Percentiles rank a stretch among this genome's conserved stretches.
Evolutionary conservation across 208 protist genomes (phyloP).

Genomic region (Acanthamoeba sp.): DNA sequence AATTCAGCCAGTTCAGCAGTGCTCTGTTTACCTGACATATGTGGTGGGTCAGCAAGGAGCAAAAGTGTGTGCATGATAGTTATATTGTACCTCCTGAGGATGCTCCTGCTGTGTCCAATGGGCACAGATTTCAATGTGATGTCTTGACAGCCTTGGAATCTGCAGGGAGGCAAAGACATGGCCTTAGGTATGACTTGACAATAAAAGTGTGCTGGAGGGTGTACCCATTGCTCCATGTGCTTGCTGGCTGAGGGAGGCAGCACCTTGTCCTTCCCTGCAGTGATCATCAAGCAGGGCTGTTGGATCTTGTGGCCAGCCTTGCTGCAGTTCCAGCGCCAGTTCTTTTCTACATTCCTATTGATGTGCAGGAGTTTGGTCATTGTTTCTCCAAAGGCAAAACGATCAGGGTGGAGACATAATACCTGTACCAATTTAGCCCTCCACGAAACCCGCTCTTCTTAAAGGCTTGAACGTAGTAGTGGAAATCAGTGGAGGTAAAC

Average conservation of each 20-base stretch:
- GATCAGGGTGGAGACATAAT: background rate
- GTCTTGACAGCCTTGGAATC: constrained; percentile 27
- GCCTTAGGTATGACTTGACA: background rate
- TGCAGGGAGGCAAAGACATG: background rate
- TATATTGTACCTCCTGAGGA: background rate
- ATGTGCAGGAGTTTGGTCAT: too few relatives aligned
- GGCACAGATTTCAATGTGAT: constrained; percentile 4
- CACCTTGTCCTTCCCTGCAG: constrained; percentile 27
- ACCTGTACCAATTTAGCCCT: constrained; percentile 43
- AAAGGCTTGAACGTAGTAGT: constrained; percentile 1
- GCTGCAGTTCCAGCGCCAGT: constrained; percentile 39
- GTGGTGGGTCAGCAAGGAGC: too few relatives aligned
- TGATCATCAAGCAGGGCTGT: constrained; percentile 49
- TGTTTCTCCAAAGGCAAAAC: background rate
- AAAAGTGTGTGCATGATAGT: too few relatives aligned
- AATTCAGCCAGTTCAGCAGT: too few relatives aligned
- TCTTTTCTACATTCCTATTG: constrained; percentile 35
- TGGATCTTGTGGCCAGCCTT: background rate
- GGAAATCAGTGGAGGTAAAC: background rate
- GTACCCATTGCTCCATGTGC: constrained; percentile 57
- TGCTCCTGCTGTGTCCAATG: constrained; percentile 49
- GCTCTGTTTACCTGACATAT: too few relatives aligned
- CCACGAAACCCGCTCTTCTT: constrained; percentile 35
- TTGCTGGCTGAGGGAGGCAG: constrained; percentile 4
- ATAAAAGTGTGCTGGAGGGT: too few relatives aligned